phyloP scores from a whole-genome alignment of 768 basidiomycete species.

The Sarcodon aspratus region DNA sequence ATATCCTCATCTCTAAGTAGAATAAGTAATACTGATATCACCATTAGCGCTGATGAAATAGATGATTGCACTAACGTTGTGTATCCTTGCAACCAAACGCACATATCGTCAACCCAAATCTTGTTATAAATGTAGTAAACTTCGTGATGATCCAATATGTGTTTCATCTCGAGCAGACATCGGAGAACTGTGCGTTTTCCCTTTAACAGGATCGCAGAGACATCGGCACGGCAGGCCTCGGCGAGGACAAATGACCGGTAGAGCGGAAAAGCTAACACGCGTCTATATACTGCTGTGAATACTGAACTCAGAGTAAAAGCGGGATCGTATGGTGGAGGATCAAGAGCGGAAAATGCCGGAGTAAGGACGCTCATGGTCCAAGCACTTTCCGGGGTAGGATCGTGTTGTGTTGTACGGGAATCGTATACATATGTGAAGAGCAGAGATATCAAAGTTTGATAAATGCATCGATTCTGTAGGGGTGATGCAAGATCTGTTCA shows the following conservation, averaged over 20 bases:
- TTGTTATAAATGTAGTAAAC: conserved; percentile 85
- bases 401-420: conserved; percentile 60
- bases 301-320: conserved; percentile 32
- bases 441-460: conserved; percentile 57
- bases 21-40: too few relatives aligned
- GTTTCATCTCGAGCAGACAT: conserved; percentile 61
- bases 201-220: conserved; percentile 39
- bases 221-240: conserved; percentile 56
- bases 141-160: conserved; percentile 70
- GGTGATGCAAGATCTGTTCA: conserved; percentile 47
- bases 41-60: too few relatives aligned
- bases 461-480: conserved; percentile 46
- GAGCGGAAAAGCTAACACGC: conserved; percentile 65
- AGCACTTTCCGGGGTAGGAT: conserved; percentile 80
- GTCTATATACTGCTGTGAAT: conserved; percentile 58
- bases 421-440: conserved; percentile 82
- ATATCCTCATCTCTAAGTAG: too few relatives aligned
- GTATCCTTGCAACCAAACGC: conserved; percentile 63
- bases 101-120: conserved; percentile 80
- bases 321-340: conserved; percentile 43
- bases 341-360: conserved; percentile 76
- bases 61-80: conserved; percentile 42
- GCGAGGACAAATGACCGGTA: conserved; percentile 70
- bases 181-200: conserved; percentile 56
- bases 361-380: conserved; percentile 73